Percentiles rank a stretch among this genome's conserved stretches.
phyloP scores from a whole-genome alignment of 2,329 filamentous ascomycete genomes.

The Aspergillus japonicus region DNA sequence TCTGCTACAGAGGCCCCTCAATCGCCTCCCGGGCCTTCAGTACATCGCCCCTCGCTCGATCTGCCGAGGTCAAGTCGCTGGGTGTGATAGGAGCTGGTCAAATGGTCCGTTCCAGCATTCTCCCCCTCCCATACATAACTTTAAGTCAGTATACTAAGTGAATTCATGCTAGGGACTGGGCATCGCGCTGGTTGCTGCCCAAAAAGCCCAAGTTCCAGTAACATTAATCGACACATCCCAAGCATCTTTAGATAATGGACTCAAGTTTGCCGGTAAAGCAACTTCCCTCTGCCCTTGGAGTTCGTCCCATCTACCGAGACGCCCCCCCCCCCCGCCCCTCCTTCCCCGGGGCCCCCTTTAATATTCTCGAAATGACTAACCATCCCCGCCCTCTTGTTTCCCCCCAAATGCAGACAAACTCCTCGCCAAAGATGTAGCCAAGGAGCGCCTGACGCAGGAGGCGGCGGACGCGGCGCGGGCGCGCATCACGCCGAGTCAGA shows the following conservation, averaged over 20 bases:
- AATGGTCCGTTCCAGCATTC: conserved; percentile 64
- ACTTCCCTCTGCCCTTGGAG: not conserved
- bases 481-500: conserved; percentile 67
- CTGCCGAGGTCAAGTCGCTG: conserved; percentile 76
- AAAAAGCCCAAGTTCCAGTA: conserved; percentile 79
- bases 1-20: conserved; percentile 34
- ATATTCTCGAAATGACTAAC: not conserved
- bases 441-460: conserved; percentile 78
- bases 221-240: conserved; percentile 82
- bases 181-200: conserved; percentile 90
- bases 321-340: no score
- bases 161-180: conserved; percentile 70
- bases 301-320: not conserved
- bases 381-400: not conserved
- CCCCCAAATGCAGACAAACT: conserved; percentile 70
- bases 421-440: conserved; percentile 86
- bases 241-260: conserved; percentile 79
- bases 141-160: conserved; percentile 10
- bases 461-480: conserved; percentile 72
- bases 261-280: conserved; percentile 79
- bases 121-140: no score
- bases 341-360: no score
- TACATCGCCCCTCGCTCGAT: conserved; percentile 61
- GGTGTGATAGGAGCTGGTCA: conserved; percentile 94
- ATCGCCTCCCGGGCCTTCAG: conserved; percentile 62